Percentiles rank a stretch among this genome's conserved stretches.
phyloP scores from a whole-genome alignment of 768 basidiomycete species.

The Pisolithus albus region DNA sequence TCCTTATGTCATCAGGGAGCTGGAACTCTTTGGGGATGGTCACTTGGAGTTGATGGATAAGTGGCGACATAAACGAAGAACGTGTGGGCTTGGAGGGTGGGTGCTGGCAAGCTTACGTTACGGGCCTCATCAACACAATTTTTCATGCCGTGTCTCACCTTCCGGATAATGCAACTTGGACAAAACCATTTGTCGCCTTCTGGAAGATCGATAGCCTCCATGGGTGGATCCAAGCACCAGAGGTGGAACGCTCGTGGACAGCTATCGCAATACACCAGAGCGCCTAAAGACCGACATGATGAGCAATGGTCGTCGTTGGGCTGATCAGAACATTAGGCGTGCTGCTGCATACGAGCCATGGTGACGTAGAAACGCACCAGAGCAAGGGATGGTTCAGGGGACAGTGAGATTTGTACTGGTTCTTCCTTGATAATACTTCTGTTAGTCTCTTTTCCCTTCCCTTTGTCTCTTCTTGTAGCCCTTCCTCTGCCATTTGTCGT shows the following conservation, averaged over 20 bases:
- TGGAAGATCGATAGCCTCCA: conserved; percentile 81
- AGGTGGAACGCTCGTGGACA: conserved; percentile 96
- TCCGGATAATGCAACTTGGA: conserved; percentile 58
- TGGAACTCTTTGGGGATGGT: conserved; percentile 76
- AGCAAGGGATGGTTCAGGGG: conserved; percentile 28
- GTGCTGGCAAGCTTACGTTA: conserved; percentile 38
- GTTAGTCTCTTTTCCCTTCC: conserved; percentile 41
- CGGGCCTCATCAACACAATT: neutral
- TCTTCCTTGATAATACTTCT: conserved; percentile 40
- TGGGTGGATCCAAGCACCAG: conserved; percentile 92
- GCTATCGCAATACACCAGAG: conserved; percentile 93
- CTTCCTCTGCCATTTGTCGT: conserved; percentile 21
- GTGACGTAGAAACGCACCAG: conserved; percentile 27
- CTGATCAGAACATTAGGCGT: conserved; percentile 25
- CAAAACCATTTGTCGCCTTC: conserved; percentile 79
- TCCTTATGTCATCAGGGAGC: conserved; percentile 77
- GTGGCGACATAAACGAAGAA: conserved; percentile 59
- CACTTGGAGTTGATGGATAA: conserved; percentile 63
- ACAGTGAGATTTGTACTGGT: conserved; percentile 31
- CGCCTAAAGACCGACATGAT: conserved; percentile 73
- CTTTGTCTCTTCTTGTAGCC: conserved; percentile 35
- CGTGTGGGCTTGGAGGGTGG: conserved; percentile 58
- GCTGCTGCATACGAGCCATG: conserved; percentile 2
- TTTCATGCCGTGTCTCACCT: conserved; percentile 39
- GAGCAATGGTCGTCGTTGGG: conserved; percentile 82